phyloP scores from a whole-genome alignment of 345 rosid species.

The Lepidium didymum region DNA sequence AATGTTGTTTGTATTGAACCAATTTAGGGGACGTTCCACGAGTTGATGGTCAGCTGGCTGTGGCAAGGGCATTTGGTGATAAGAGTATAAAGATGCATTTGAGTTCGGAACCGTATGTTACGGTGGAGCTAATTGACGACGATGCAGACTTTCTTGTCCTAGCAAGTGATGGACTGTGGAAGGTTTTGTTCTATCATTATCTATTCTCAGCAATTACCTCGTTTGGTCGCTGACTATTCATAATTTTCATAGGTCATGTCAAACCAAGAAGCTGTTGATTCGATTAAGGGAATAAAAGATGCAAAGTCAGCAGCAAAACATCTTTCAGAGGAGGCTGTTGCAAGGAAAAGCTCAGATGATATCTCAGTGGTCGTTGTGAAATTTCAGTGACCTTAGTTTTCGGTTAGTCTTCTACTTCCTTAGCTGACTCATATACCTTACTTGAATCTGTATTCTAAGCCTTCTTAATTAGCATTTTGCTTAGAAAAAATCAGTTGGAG shows the following conservation, averaged over 20 bases:
- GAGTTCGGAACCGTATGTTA: constrained; percentile 79
- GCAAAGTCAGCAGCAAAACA: constrained; percentile 77
- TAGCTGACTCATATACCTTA: not conserved
- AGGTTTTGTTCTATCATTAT: constrained; percentile 37
- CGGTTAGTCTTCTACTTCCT: constrained; percentile 24
- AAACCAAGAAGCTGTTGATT: constrained; percentile 78
- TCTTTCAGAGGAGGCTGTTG: constrained; percentile 75
- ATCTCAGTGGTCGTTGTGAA: constrained; percentile 80
- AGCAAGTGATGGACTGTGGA: constrained; percentile 96
- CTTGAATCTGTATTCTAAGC: not conserved
- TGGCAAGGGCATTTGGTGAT: constrained; percentile 95
- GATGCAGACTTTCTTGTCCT: constrained; percentile 63
- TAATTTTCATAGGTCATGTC: constrained; percentile 56
- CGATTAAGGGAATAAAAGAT: constrained; percentile 61
- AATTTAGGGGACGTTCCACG: constrained; percentile 83
- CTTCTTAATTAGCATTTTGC: not conserved
- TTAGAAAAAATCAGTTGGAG: not conserved
- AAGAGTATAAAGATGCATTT: constrained; percentile 81
- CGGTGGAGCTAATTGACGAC: constrained; percentile 44
- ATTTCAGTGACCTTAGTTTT: constrained; percentile 34
- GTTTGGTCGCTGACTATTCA: not conserved
- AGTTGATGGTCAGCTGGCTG: constrained; percentile 91
- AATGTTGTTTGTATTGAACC: not conserved
- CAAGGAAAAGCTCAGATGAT: constrained; percentile 73
- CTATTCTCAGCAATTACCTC: not conserved